Base-by-base conservation (phyloP, 1,139 yeast species). In the Diutina pseudorugosa region DNA sequence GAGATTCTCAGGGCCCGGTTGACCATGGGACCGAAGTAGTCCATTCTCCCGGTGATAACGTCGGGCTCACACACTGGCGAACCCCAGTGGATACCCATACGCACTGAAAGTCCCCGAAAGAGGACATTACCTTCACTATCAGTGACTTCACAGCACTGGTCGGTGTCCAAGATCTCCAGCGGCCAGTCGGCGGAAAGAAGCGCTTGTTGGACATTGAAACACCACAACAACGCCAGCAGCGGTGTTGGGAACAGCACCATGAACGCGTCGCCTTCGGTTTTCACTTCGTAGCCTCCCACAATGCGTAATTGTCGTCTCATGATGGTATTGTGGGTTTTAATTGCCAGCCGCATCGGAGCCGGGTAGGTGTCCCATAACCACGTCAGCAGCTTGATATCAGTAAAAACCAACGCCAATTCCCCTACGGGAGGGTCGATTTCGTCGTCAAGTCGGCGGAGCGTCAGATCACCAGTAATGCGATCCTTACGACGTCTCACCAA, bases 31-130 rank as follows among this genome's bases (percentile, higher is more conserved):
- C 99, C 99, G 61, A 93, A 86, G 66, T 93, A 93, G 68, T 93
- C 99, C 98, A 94, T 93, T 71, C 99, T 82, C 58, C 91, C 80
- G 0, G 98, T 93, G 53, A 91, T 90, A 54, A 93, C 85, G 71
- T 93, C 98, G 4, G 87, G 80, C 64, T 94, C 99, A 61, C 96
- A 89, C 50, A 93, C 97, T 0, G 99, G 98, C 1, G 86, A 76
- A 54, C 99, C 99, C 96, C 98, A 93, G 66, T 93, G 98, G 51
- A 89, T 80, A 56, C 98, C 98, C 98, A 93, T 93, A 62, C 99
- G 80, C 11, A 93, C 99, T 0, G 95, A 85, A 52, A 93, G 70
- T 1, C 99, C 99, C 55, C 95, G 74, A 66, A 84, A 93, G 7
- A 93, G 77, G 0, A 81, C 65, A 47, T 72, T 74, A 1, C 85